A percentile compares a stretch with the other conserved stretches of the same genome.
These are phyloP conservation scores for Backusella australiensis DNA, from an alignment of 192 early-diverging fungal genomes.

Conservation along the genomic window DNA sequence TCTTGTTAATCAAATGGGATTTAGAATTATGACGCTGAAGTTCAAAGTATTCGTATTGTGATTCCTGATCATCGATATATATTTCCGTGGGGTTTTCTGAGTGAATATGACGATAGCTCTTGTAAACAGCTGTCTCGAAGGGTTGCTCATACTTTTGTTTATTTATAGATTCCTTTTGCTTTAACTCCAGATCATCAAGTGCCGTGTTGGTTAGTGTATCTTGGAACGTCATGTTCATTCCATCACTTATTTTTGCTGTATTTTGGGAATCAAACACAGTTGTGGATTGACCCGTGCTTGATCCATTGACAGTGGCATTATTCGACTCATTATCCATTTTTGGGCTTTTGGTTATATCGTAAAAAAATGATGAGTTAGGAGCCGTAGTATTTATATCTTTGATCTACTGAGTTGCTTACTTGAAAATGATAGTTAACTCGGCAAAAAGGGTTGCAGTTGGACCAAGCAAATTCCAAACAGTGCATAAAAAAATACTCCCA, in stretches of 20 bases:
- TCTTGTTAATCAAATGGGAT: too few relatives aligned
- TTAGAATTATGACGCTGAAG: too few relatives aligned
- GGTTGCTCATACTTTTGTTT: not conserved
- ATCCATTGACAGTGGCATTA: not conserved
- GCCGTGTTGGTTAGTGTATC: constrained; percentile 8
- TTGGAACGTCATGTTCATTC: not conserved
- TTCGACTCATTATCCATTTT: not conserved
- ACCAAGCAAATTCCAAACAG: constrained; percentile 24
- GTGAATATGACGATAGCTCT: not conserved
- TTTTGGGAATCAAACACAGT: not conserved
- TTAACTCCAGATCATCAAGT: constrained; percentile 9
- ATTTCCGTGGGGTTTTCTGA: not conserved
- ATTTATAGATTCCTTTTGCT: not conserved
- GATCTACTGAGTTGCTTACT: not conserved
- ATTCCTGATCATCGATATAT: not conserved
- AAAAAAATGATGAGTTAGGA: too few relatives aligned
- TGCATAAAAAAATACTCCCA: constrained; percentile 10
- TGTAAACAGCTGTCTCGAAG: not conserved
- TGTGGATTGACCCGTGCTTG: not conserved
- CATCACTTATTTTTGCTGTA: not conserved
- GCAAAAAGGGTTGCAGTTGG: constrained; percentile 1
- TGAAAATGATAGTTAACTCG: constrained; percentile 19
- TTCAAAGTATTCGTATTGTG: not conserved
- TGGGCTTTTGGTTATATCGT: too few relatives aligned
- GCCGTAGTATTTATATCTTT: too few relatives aligned